Conservation (phyloP, 2,329 filamentous ascomycete species). For the Phyllachora maydis region DNA sequence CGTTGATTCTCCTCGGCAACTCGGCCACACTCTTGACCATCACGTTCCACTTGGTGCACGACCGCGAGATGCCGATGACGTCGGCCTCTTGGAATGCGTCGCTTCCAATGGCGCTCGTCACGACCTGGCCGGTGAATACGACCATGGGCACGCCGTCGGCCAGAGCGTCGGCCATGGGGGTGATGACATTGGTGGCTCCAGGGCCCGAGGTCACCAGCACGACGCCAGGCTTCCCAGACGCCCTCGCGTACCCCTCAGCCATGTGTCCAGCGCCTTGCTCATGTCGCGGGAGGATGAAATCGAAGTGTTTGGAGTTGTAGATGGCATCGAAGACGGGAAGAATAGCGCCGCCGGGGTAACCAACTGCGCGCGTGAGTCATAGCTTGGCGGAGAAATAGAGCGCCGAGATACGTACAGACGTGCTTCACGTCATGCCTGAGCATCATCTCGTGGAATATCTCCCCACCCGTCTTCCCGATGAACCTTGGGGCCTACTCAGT, state of each 20-base stretch:
- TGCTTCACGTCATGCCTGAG: constrained; percentile 79
- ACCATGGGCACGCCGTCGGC: constrained; percentile 93
- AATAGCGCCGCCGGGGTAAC: constrained; percentile 89
- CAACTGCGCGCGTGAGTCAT: constrained; percentile 25
- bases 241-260: constrained; percentile 92
- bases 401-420: constrained; percentile 48
- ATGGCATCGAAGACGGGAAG: constrained; percentile 97
- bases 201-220: constrained; percentile 94
- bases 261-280: constrained; percentile 98
- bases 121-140: constrained; percentile 87
- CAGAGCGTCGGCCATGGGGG: constrained; percentile 87
- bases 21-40: constrained; percentile 95
- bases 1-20: constrained; percentile 82
- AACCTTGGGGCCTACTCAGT: no score
- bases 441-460: constrained; percentile 99
- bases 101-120: constrained; percentile 74
- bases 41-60: constrained; percentile 98
- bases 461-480: constrained; percentile 83
- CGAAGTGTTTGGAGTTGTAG: constrained; percentile 92
- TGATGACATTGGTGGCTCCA: constrained; percentile 90
- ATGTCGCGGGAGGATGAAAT: constrained; percentile 87
- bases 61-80: constrained; percentile 77
- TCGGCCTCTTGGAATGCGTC: constrained; percentile 97
- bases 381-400: constrained; percentile 1
- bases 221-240: constrained; percentile 82